Base-by-base conservation (phyloP, 495 filamentous ascomycete species). In the Penicillium tannophilum region DNA sequence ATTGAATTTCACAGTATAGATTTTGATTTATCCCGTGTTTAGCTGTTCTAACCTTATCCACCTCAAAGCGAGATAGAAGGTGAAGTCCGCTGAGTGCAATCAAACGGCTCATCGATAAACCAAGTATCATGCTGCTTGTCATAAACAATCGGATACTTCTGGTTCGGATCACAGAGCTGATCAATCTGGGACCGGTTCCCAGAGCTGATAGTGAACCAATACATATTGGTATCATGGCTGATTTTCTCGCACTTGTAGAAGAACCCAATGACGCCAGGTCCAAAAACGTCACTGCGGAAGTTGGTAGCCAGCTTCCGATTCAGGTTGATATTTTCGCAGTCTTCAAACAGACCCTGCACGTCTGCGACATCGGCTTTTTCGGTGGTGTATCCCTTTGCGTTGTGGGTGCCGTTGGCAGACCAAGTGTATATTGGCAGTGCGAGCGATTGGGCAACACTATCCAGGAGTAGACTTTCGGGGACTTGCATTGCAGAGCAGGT, bases 161-260 rank as follows among this genome's bases (percentile, higher is more conserved):
- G 62, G 20, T 64, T 54, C 2, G 48, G 48, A 51, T 56, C 45
- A 36, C 67, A 69, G 45, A 69, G 64, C 57, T 57, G 24, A 24
- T 69, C 58, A 43, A 69, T 67, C 49, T 63, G 64, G 2, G 64
- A 46, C 39, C 28, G 11, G 26, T 65, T 30, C 2, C 57, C 62
- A 39, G 64, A 59, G 56, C 64, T 69, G 46, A 69, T 62, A 20
- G 67, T 69, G 20, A 69, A 69, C 67, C 67, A 69, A 43, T 69
- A 69, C 30, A 57, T 49, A 30, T 69, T 69, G 55, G 67, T 69
- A 30, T 67, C 62, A 14, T 47, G 46, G 41, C 57, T 62, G 46
- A 67, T 58, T 28, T 61, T 60, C 59, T 67, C 67, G 42, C 67
- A 69, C 55, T 67, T 69, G 49, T 67, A 69, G 52, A 69, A 69